These are phyloP conservation scores for Tephrocybe rancida DNA, from an alignment of 768 basidiomycete species.

Conservation along the genomic window DNA sequence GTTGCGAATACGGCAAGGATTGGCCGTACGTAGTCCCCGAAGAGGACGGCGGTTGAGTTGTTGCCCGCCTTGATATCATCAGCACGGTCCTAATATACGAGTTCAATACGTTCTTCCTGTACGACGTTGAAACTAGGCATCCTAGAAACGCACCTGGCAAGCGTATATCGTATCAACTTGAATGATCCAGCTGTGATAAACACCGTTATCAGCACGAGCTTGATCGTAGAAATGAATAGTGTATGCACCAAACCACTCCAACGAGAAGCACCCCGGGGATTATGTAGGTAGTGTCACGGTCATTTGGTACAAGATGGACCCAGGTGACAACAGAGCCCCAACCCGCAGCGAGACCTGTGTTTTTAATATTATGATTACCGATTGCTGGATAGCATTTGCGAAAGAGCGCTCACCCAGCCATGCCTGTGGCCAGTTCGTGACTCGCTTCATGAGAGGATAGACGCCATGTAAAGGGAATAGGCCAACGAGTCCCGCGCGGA, in stretches of 20 bases:
- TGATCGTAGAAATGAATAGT: neutral
- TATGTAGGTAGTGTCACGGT: neutral
- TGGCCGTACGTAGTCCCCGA: conserved; percentile 41
- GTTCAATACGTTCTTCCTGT: no score
- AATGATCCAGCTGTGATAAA: conserved; percentile 5
- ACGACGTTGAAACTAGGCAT: neutral
- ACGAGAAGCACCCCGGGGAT: conserved; percentile 1
- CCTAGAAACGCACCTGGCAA: conserved; percentile 1
- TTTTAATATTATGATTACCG: neutral
- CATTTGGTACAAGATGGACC: conserved; percentile 11
- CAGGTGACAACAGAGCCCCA: conserved; percentile 21
- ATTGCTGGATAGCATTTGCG: neutral
- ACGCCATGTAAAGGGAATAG: conserved; percentile 15
- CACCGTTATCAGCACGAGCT: neutral
- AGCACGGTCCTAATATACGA: conserved; percentile 50
- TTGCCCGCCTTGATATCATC: conserved; percentile 57
- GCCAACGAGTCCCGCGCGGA: neutral
- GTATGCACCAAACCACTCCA: neutral
- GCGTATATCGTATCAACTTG: conserved; percentile 13
- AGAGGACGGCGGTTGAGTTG: conserved; percentile 58
- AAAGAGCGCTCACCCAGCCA: conserved; percentile 20
- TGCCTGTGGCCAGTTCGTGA: conserved; percentile 29
- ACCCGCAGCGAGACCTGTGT: conserved; percentile 24
- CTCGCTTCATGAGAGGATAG: conserved; percentile 29
- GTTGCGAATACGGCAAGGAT: conserved; percentile 44